A percentile compares a stretch with the other conserved stretches of the same genome.
These are phyloP conservation scores for Neofusicoccum ribis DNA, from an alignment of 2,329 filamentous ascomycete species.

Conservation along the genomic window DNA sequence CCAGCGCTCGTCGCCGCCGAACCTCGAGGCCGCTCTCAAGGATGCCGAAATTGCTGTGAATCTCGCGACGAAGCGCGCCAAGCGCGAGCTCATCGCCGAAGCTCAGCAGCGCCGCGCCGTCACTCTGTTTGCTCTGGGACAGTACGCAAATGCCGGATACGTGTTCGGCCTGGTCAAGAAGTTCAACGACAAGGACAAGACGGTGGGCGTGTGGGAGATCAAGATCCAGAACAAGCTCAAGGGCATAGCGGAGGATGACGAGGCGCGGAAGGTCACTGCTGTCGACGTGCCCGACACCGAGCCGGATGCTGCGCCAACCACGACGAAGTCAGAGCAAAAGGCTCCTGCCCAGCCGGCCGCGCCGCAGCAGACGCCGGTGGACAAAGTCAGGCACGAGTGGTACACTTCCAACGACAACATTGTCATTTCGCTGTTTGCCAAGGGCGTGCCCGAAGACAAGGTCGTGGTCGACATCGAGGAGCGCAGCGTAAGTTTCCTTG, in stretches of 20 bases:
- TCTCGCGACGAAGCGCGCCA: constrained; percentile 70
- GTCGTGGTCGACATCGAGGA: constrained; percentile 54
- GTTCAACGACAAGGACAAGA: constrained; percentile 54
- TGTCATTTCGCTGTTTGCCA: constrained; percentile 65
- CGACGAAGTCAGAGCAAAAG: constrained; percentile 10
- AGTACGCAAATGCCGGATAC: constrained; percentile 73
- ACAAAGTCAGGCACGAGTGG: constrained; percentile 69
- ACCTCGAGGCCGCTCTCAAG: constrained; percentile 46
- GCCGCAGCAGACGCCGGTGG: constrained; percentile 45
- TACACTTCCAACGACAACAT: constrained; percentile 64
- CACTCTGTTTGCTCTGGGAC: constrained; percentile 67
- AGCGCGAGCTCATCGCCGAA: constrained; percentile 73
- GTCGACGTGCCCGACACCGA: constrained; percentile 56
- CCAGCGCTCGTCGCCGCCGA: constrained; percentile 58
- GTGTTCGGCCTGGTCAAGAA: constrained; percentile 63
- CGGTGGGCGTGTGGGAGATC: constrained; percentile 58
- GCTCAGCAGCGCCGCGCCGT: constrained; percentile 80
- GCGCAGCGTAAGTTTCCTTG: constrained; percentile 41
- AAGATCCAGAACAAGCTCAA: constrained; percentile 57
- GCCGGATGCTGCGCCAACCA: constrained; percentile 30
- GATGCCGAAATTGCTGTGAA: constrained; percentile 56
- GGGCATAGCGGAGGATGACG: constrained; percentile 51
- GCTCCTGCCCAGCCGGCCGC: not conserved
- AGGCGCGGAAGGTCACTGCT: constrained; percentile 36
- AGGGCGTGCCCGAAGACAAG: constrained; percentile 61